Base-by-base conservation (phyloP, 768 basidiomycete species). In the Stropharia rugosoannulata region DNA sequence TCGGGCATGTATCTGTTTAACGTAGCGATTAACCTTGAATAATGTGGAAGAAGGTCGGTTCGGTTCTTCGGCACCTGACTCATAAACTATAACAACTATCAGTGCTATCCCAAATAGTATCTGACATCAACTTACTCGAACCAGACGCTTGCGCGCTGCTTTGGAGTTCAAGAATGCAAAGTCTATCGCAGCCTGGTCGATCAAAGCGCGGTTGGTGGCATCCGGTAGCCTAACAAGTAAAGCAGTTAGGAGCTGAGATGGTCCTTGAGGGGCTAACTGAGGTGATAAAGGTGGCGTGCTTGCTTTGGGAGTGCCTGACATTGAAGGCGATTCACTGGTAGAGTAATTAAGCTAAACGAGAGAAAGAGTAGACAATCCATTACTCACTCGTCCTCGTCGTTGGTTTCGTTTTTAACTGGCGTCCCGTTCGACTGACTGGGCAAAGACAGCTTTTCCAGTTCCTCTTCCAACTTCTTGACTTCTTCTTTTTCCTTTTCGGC, bases 131-230 rank as follows among this genome's bases (percentile, higher is more conserved):
- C 64, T 39, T 59, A 95, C 95, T 82, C 87, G 95, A 61, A 93
- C 79, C 39, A 98, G 80, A 54, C 97, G 75, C 69, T 96, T 98
- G 63, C 97, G 79, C 11, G 95, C 93, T 18, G 96, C 94, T 69
- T 98, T 98, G 41, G 94, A 95, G 67, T 98, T 99, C 55, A 99
- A 76, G 65, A 95, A 93, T 0, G 94, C 93, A 69, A 99, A 99
- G 59, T 99, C 96, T 38, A 98, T 84, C 0, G 95, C 95, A 27
- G 89, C 88, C 71, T 96, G 93, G 67, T 99, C 97, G 55, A 98
- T 90, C 57, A 93, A 70, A 2, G 83, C 80, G 13, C 92, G 84
- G 65, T 94, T 98, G 11, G 91, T 95, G n/a, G 92, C 90, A 68
- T 99, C 96, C 0, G 96, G 91, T 10, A 99, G 79, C 27, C 95